Evolutionary conservation across 495 filamentous ascomycete species (phyloP).

Genomic region (Trichoderma gamsii): DNA sequence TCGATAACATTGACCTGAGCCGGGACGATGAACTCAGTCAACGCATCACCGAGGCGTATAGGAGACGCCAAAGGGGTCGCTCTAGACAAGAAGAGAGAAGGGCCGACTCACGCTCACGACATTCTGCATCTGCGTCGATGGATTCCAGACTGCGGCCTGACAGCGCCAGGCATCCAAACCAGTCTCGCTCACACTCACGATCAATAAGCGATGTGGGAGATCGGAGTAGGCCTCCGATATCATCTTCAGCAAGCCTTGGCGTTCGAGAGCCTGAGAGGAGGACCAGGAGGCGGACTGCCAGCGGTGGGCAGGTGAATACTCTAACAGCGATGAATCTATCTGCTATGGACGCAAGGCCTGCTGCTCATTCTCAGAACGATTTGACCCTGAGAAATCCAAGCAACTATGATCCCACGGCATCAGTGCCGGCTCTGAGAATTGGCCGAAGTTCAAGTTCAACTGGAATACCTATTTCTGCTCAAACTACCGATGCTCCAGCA

Average conservation of each 20-base stretch:
- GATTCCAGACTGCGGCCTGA: neutral
- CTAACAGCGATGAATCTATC: slow-evolving; percentile 33
- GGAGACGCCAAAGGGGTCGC: slow-evolving; percentile 58
- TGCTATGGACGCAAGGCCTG: slow-evolving; percentile 37
- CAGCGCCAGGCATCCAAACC: slow-evolving; percentile 28
- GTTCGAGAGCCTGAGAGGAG: slow-evolving; percentile 37
- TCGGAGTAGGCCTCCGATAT: slow-evolving; percentile 41
- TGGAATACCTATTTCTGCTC: neutral
- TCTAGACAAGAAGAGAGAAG: slow-evolving; percentile 34
- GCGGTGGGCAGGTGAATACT: slow-evolving; percentile 34
- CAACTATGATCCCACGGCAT: slow-evolving; percentile 26
- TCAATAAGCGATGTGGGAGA: slow-evolving; percentile 27
- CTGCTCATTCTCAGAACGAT: slow-evolving; percentile 55
- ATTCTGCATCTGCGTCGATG: neutral
- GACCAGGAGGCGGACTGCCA: slow-evolving; percentile 36
- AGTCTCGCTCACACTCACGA: slow-evolving; percentile 38
- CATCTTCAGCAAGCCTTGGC: slow-evolving; percentile 38
- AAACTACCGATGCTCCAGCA: neutral
- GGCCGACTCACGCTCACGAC: slow-evolving; percentile 31
- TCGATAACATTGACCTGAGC: slow-evolving; percentile 67
- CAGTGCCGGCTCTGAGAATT: slow-evolving; percentile 36
- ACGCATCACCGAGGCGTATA: slow-evolving; percentile 80
- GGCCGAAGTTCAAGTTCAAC: slow-evolving; percentile 34
- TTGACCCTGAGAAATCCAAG: slow-evolving; percentile 41
- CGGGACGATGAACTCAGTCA: slow-evolving; percentile 84